These are phyloP conservation scores for Melastoma candidum DNA, from an alignment of 441 rosid species.

Conservation along the genomic window DNA sequence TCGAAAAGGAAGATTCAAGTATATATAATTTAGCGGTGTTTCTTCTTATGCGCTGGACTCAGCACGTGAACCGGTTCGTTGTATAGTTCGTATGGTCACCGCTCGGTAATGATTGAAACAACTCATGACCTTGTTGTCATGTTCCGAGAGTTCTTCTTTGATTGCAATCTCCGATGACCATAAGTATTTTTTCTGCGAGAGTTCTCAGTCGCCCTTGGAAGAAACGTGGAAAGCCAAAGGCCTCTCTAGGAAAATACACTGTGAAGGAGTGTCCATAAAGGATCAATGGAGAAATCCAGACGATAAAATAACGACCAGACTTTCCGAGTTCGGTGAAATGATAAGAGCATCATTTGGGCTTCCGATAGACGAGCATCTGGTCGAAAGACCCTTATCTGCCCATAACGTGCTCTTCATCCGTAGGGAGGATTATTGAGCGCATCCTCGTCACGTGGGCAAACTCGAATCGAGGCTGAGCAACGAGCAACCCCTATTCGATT, in stretches of 20 bases:
- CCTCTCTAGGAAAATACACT: conserved; percentile 7
- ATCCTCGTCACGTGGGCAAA: conserved; percentile 18
- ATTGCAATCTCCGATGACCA: no score
- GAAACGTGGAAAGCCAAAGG: conserved; percentile 17
- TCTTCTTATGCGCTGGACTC: no score
- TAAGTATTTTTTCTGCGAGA: no score
- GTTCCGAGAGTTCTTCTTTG: no score
- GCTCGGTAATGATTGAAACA: conserved; percentile 28
- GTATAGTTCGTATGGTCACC: conserved; percentile 92
- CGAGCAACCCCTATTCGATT: conserved; percentile 16
- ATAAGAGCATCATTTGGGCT: conserved; percentile 13
- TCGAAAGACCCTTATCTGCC: conserved; percentile 5
- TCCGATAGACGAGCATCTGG: conserved; percentile 7
- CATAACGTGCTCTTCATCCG: conserved; percentile 16
- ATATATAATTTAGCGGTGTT: no score
- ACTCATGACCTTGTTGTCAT: no score
- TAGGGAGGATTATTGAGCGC: conserved; percentile 16
- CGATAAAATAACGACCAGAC: conserved; percentile 13
- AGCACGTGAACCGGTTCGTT: conserved; percentile 46
- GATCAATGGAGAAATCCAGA: conserved; percentile 12
- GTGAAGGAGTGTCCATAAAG: conserved; percentile 11
- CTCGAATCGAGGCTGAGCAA: conserved; percentile 18
- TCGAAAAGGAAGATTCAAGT: no score
- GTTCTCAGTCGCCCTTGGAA: conserved; percentile 2
- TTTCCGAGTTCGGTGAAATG: conserved; percentile 19